Conservation (phyloP, 1,284 basidiomycete species). For the Neolentinus lepideus region DNA sequence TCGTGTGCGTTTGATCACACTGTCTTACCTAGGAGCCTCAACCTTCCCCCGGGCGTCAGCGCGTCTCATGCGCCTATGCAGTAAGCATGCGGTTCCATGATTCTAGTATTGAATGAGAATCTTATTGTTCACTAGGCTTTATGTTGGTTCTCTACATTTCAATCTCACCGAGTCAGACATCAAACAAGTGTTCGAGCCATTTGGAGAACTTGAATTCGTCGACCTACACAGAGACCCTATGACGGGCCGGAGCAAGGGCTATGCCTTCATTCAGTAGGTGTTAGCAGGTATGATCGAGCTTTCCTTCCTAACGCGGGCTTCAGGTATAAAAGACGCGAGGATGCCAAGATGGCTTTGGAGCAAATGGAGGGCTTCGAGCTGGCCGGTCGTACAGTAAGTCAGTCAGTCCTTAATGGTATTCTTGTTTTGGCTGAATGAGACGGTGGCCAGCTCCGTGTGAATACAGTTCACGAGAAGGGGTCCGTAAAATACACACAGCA, state of each 20-base stretch:
- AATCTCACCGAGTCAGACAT: slow-evolving; percentile 95
- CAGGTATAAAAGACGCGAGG: slow-evolving; percentile 83
- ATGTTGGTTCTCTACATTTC: slow-evolving; percentile 95
- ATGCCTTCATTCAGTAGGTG: slow-evolving; percentile 92
- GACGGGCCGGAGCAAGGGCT: slow-evolving; percentile 95
- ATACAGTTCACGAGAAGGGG: slow-evolving; percentile 88
- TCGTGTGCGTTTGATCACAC: slow-evolving; percentile 6
- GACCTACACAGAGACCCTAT: slow-evolving; percentile 92
- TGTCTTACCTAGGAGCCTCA: slow-evolving; percentile 50
- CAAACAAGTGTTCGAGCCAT: slow-evolving; percentile 97
- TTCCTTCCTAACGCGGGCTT: too few relatives aligned
- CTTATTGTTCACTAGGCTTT: slow-evolving; percentile 53
- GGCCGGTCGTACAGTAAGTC: slow-evolving; percentile 81
- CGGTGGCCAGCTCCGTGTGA: slow-evolving; percentile 79
- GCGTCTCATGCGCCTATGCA: slow-evolving; percentile 76
- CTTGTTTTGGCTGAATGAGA: slow-evolving; percentile 6
- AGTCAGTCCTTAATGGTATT: not conserved
- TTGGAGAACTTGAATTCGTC: slow-evolving; percentile 96
- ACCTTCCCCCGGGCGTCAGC: slow-evolving; percentile 70
- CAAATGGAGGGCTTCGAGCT: slow-evolving; percentile 99
- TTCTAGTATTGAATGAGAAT: not conserved
- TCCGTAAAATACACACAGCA: slow-evolving; percentile 65
- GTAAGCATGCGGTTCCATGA: slow-evolving; percentile 32
- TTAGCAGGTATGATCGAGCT: too few relatives aligned
- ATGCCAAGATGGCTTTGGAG: slow-evolving; percentile 93